phyloP scores from a whole-genome alignment of 169 alveolate species.

The Plasmodium vivax region DNA sequence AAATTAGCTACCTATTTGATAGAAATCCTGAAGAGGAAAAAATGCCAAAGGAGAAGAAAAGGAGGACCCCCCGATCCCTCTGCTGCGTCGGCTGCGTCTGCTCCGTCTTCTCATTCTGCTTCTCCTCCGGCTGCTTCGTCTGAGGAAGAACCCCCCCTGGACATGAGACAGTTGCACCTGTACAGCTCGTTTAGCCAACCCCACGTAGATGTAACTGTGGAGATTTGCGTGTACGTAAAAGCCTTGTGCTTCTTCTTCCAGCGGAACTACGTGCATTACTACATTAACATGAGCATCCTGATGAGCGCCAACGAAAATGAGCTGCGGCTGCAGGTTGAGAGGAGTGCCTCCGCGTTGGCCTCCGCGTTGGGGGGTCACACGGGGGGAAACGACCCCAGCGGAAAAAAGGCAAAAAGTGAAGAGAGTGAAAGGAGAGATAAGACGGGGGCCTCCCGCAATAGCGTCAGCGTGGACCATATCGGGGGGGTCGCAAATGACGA shows the following conservation, averaged over 20 bases:
- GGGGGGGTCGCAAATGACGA: not conserved
- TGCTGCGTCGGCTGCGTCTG: too few species aligned
- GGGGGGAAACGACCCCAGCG: not conserved
- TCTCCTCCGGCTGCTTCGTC: not conserved
- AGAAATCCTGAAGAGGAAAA: conserved; percentile 4
- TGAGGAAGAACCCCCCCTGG: conserved; percentile 7
- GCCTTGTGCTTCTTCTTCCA: conserved; percentile 45
- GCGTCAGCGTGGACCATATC: not conserved
- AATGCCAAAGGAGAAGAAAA: not conserved
- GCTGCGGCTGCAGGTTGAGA: conserved; percentile 11
- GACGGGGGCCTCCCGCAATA: not conserved
- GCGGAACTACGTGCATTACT: conserved; percentile 40
- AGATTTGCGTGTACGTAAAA: conserved; percentile 61
- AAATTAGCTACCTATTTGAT: conserved; percentile 20
- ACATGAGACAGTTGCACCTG: conserved; percentile 14
- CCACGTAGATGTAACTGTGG: conserved; percentile 5
- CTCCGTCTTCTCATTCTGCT: not conserved
- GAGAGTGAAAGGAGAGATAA: conserved; percentile 9
- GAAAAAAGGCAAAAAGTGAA: not conserved
- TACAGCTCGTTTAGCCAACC: conserved; percentile 26
- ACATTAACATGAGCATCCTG: conserved; percentile 53
- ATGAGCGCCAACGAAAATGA: conserved; percentile 29
- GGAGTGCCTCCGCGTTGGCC: not conserved
- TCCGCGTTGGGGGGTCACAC: not conserved
- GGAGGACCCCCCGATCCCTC: not conserved